phyloP scores from a whole-genome alignment of 345 rosid genomes.

The Pugionium cornutum region DNA sequence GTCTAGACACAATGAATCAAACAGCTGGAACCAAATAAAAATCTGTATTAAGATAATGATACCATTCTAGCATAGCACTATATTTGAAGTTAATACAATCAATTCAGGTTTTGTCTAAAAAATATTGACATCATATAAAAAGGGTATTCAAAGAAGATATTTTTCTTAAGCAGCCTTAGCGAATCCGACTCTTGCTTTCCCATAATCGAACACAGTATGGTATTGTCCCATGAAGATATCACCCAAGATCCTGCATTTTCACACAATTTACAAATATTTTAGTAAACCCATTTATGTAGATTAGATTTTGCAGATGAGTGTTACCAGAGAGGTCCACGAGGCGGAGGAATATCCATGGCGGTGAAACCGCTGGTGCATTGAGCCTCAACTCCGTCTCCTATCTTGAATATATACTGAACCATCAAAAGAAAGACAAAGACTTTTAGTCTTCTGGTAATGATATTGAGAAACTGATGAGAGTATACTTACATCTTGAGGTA shows the following conservation, averaged over 20 bases:
- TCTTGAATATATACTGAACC: slow-evolving; percentile 59
- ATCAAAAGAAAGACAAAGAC: background rate
- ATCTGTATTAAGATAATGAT: slow-evolving; percentile 26
- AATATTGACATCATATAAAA: slow-evolving; percentile 31
- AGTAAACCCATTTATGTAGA: slow-evolving; percentile 15
- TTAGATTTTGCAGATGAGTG: background rate
- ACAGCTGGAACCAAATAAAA: slow-evolving; percentile 26
- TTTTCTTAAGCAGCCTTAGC: slow-evolving; percentile 74
- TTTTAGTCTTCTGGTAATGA: background rate
- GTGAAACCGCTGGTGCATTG: slow-evolving; percentile 64
- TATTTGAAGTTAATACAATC: slow-evolving; percentile 34
- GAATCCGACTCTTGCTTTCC: slow-evolving; percentile 73
- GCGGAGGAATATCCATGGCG: slow-evolving; percentile 59
- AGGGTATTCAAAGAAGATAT: slow-evolving; percentile 13
- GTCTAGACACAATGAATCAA: too few relatives aligned
- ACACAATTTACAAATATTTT: background rate
- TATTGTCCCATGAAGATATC: slow-evolving; percentile 91
- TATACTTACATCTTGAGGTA: slow-evolving; percentile 66
- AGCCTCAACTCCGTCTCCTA: slow-evolving; percentile 51
- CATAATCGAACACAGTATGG: slow-evolving; percentile 88
- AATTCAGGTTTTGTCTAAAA: slow-evolving; percentile 28
- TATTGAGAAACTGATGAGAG: background rate
- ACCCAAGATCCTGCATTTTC: slow-evolving; percentile 78
- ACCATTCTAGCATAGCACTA: too few relatives aligned
- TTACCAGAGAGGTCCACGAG: slow-evolving; percentile 69